Evolutionary conservation across 495 filamentous ascomycete genomes (phyloP).

Genomic region (Annulohypoxylon bovei): DNA sequence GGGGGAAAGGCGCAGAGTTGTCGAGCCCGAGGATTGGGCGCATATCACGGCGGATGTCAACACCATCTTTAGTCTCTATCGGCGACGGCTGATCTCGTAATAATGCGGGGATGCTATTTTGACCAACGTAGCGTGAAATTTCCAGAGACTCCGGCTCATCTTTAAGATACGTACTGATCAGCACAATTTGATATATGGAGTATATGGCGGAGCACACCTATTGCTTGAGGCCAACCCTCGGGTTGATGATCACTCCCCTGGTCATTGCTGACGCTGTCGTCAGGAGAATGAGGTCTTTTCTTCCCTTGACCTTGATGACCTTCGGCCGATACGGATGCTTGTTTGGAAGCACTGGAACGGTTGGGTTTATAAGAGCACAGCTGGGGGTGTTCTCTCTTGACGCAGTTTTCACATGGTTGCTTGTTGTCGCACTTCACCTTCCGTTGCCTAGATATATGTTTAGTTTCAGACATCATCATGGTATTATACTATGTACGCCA

Average conservation of each 20-base stretch:
- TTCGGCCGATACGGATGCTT: slow-evolving; percentile 47
- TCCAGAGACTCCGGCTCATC: slow-evolving; percentile 71
- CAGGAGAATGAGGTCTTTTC: slow-evolving; percentile 60
- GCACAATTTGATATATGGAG: slow-evolving; percentile 20
- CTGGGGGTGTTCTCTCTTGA: slow-evolving; percentile 76
- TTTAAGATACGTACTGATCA: slow-evolving; percentile 50
- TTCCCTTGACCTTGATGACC: slow-evolving; percentile 46
- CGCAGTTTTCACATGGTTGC: slow-evolving; percentile 75
- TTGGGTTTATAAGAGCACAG: slow-evolving; percentile 79
- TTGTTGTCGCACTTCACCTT: slow-evolving; percentile 82
- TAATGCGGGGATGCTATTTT: slow-evolving; percentile 71
- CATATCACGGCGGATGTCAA: slow-evolving; percentile 69
- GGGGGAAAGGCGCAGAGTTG: slow-evolving; percentile 85
- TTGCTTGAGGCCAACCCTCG: slow-evolving; percentile 52
- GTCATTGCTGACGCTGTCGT: slow-evolving; percentile 48
- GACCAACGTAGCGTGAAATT: slow-evolving; percentile 71
- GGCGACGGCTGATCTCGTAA: slow-evolving; percentile 68
- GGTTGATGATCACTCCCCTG: slow-evolving; percentile 53
- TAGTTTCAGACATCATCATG: slow-evolving; percentile 18
- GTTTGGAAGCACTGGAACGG: slow-evolving; percentile 63
- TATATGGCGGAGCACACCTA: slow-evolving; percentile 46
- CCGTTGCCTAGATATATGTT: slow-evolving; percentile 60
- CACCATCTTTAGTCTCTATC: slow-evolving; percentile 57
- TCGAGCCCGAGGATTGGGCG: slow-evolving; percentile 83
- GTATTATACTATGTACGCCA: neutral